Percentiles rank a stretch among this genome's conserved stretches.
phyloP scores from a whole-genome alignment of 305 asterid species.

The Fraxinus latifolia region DNA sequence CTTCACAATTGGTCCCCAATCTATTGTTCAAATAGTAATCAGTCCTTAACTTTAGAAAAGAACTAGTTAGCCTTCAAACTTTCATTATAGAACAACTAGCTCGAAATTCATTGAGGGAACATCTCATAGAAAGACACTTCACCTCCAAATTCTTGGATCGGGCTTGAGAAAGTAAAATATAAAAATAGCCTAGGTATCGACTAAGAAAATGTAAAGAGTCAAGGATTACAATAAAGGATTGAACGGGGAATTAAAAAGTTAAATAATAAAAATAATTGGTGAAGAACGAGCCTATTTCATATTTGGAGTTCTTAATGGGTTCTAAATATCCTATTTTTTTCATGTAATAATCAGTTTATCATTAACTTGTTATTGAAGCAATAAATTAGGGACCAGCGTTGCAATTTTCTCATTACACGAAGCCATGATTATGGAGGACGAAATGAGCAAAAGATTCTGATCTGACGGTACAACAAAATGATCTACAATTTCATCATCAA shows the following conservation, averaged over 20 bases:
- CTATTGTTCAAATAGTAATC: neutral
- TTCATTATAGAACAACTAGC: neutral
- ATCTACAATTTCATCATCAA: constrained; percentile 45
- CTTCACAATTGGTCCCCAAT: neutral
- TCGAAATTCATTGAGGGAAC: neutral
- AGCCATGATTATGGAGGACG: neutral
- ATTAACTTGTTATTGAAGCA: neutral
- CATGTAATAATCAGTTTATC: neutral
- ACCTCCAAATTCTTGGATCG: neutral
- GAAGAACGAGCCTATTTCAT: neutral
- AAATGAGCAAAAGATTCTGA: constrained; percentile 25
- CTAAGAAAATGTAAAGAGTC: neutral
- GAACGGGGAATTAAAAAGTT: neutral
- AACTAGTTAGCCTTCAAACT: neutral
- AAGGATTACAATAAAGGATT: neutral
- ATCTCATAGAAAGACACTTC: neutral
- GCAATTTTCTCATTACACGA: neutral
- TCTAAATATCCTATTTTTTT: neutral
- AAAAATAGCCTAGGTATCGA: neutral
- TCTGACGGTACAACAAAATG: constrained; percentile 34
- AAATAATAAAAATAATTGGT: neutral
- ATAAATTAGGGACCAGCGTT: neutral
- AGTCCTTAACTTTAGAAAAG: neutral
- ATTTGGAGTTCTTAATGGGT: neutral
- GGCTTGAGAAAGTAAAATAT: neutral